These are phyloP conservation scores for Naegleria lovaniensis DNA, from an alignment of 208 protist species.

Conservation along the genomic window DNA sequence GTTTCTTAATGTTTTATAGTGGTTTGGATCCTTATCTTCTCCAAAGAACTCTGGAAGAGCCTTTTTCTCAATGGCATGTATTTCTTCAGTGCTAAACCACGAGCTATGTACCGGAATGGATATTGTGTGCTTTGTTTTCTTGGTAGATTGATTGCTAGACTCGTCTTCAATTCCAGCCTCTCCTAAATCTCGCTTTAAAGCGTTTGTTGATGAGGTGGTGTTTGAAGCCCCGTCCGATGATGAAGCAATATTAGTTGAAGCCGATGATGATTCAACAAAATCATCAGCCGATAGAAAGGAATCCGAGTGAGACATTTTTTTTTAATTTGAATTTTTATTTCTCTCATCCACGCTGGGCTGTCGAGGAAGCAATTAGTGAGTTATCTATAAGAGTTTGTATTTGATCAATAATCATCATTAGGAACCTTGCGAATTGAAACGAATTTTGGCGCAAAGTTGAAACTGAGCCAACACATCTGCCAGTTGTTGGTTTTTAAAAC, in stretches of 20 bases:
- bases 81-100: slow-evolving; percentile 19
- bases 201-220: neutral
- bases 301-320: neutral
- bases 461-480: too few relatives aligned
- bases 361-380: too few relatives aligned
- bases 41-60: slow-evolving; percentile 28
- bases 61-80: neutral
- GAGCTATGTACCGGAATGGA: neutral
- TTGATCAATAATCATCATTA: too few relatives aligned
- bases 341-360: too few relatives aligned
- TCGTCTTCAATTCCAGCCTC: neutral
- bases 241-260: too few relatives aligned
- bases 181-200: neutral
- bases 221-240: neutral
- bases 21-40: neutral
- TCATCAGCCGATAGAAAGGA: neutral
- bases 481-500: too few relatives aligned
- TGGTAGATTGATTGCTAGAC: neutral
- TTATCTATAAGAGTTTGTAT: too few relatives aligned
- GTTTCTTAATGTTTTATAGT: slow-evolving; percentile 10
- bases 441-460: too few relatives aligned
- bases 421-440: too few relatives aligned
- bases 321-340: too few relatives aligned
- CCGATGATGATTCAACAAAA: too few relatives aligned
- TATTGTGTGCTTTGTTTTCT: neutral